Percentiles rank a stretch among this genome's conserved stretches.
phyloP scores from a whole-genome alignment of 129 eudicot genomes.

The Mikania micrantha region DNA sequence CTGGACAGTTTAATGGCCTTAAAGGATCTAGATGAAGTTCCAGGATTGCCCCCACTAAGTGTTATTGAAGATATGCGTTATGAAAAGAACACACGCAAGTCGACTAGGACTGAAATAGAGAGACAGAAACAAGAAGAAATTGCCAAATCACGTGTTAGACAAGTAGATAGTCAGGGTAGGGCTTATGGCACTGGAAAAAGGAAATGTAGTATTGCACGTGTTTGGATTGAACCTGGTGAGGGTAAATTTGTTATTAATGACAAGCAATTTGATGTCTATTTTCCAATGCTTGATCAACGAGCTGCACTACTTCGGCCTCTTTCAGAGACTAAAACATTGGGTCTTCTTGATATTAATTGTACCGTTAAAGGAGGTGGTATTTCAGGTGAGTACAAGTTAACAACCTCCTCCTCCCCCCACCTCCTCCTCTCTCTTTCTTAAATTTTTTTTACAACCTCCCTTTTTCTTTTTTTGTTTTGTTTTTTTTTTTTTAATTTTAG shows the following conservation, averaged over 20 bases:
- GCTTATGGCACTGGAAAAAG: conserved; percentile 94
- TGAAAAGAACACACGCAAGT: conserved; percentile 49
- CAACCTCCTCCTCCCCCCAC: no score
- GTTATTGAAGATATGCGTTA: conserved; percentile 65
- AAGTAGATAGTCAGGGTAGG: conserved; percentile 74
- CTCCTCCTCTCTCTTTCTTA: not conserved
- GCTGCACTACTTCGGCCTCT: conserved; percentile 92
- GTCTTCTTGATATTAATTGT: conserved; percentile 72
- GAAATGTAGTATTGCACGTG: conserved; percentile 94
- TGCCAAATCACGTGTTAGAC: conserved; percentile 62
- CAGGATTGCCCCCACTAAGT: conserved; percentile 77
- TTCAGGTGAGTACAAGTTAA: conserved; percentile 45
- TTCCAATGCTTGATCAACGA: conserved; percentile 93
- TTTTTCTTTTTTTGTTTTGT: no score
- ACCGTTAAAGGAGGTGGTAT: conserved; percentile 95
- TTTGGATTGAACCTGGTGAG: conserved; percentile 87
- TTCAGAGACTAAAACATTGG: conserved; percentile 81
- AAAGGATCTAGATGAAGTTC: conserved; percentile 67
- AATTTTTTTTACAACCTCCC: not conserved
- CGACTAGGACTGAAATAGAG: conserved; percentile 65
- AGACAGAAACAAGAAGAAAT: conserved; percentile 72
- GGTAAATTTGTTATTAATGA: conserved; percentile 73
- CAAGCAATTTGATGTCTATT: conserved; percentile 82
- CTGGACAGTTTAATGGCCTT: conserved; percentile 81
- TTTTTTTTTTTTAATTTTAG: no score